phyloP scores from a whole-genome alignment of 2,329 filamentous ascomycete genomes.

The Colletotrichum theobromicola region DNA sequence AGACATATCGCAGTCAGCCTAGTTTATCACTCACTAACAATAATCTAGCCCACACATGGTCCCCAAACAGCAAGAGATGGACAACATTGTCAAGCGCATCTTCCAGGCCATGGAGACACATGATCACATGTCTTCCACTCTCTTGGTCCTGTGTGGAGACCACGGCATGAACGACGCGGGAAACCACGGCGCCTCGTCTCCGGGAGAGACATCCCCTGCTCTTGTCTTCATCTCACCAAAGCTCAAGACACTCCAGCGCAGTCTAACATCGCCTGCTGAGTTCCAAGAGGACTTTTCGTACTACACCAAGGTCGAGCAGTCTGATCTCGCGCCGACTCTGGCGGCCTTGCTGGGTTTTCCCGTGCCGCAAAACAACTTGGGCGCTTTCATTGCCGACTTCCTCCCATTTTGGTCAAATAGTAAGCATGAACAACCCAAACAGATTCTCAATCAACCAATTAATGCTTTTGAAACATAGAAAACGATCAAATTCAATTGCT shows the following conservation, averaged over 20 bases:
- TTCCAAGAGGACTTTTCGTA: constrained; percentile 78
- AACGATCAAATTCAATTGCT: constrained; percentile 71
- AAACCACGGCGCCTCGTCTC: constrained; percentile 92
- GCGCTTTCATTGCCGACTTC: constrained; percentile 82
- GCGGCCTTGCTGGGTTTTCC: constrained; percentile 88
- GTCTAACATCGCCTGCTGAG: constrained; percentile 56
- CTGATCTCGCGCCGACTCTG: constrained; percentile 89
- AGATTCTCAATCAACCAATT: constrained; percentile 3
- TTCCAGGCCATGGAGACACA: constrained; percentile 76
- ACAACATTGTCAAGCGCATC: constrained; percentile 76
- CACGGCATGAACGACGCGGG: constrained; percentile 99
- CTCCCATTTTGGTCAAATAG: constrained; percentile 75
- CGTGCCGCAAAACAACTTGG: constrained; percentile 87
- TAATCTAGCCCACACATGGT: constrained; percentile 79
- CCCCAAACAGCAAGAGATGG: constrained; percentile 94
- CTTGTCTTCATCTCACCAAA: constrained; percentile 91
- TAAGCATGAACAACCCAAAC: constrained; percentile 38
- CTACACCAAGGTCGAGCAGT: constrained; percentile 88
- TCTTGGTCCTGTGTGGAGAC: constrained; percentile 89
- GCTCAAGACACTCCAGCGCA: constrained; percentile 61
- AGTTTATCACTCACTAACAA: neutral
- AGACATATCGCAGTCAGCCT: neutral
- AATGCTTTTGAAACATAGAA: constrained; percentile 30
- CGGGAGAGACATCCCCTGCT: constrained; percentile 92
- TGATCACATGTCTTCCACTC: constrained; percentile 74